Conservation (phyloP, 208 protist genomes). For the Leishmania major region DNA sequence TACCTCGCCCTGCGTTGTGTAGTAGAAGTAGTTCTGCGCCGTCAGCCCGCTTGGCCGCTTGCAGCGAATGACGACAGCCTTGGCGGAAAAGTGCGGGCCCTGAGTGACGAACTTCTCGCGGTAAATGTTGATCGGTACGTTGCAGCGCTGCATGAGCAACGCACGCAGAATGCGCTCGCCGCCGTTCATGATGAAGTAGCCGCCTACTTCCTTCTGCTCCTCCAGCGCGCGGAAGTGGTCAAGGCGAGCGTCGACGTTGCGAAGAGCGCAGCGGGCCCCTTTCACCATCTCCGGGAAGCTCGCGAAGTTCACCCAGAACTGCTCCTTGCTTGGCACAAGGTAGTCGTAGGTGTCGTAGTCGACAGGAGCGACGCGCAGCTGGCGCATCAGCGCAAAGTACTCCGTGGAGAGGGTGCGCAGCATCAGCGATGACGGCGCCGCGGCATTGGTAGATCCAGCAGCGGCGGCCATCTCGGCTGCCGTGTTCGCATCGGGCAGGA, state of each 20-base stretch:
- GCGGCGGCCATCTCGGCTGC: conserved; percentile 24
- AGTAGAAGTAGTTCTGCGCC: conserved; percentile 97
- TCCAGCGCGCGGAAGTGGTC: conserved; percentile 88
- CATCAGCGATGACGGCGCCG: conserved; percentile 17
- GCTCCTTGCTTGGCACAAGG: conserved; percentile 79
- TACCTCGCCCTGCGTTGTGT: conserved; percentile 90
- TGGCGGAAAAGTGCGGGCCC: conserved; percentile 95
- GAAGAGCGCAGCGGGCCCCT: conserved; percentile 77
- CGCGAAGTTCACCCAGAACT: conserved; percentile 75
- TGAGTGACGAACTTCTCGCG: conserved; percentile 91
- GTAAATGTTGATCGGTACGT: conserved; percentile 95
- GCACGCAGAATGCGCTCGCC: conserved; percentile 98
- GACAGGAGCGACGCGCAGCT: conserved; percentile 46
- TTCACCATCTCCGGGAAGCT: conserved; percentile 91
- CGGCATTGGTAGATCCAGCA: background rate
- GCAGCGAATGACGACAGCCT: conserved; percentile 95
- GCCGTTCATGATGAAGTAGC: conserved; percentile 99
- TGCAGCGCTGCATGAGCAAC: conserved; percentile 94
- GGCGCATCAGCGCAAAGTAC: conserved; percentile 72
- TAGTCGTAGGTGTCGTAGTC: conserved; percentile 61
- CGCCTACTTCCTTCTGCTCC: conserved; percentile 97
- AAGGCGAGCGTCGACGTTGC: conserved; percentile 55
- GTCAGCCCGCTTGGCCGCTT: conserved; percentile 93
- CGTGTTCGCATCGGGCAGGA: conserved; percentile 39
- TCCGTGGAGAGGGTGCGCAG: conserved; percentile 67